These are phyloP conservation scores for Botrytis paeoniae DNA, from an alignment of 2,329 filamentous ascomycete species.

Conservation along the genomic window DNA sequence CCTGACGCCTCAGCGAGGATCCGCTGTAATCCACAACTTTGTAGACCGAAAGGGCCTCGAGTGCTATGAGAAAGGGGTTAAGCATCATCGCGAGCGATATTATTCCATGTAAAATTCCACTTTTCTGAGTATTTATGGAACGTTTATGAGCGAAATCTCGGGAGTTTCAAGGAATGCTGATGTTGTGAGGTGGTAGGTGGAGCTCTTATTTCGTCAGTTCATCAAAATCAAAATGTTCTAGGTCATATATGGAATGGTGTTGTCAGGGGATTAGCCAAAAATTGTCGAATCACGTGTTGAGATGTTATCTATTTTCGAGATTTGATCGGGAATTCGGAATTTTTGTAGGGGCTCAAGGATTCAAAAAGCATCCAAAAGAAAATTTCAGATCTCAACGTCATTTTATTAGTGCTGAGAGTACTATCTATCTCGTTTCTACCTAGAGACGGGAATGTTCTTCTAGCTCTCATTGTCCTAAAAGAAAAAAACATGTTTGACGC, in stretches of 20 bases:
- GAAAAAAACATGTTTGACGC: background rate
- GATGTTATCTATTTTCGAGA: background rate
- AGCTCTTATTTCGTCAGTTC: background rate
- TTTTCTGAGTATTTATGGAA: conserved; percentile 14
- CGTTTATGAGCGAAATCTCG: background rate
- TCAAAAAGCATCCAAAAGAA: background rate
- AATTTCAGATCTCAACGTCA: background rate
- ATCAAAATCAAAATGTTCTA: background rate
- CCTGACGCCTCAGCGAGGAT: background rate
- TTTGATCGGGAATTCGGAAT: background rate
- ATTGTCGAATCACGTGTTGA: conserved; percentile 5
- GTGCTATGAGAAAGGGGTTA: conserved; percentile 4
- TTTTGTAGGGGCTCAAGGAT: background rate
- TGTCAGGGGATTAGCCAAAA: background rate
- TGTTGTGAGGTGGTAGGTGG: background rate
- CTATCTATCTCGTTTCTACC: background rate
- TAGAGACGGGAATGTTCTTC: background rate
- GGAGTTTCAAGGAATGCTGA: background rate
- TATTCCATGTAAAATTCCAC: conserved; percentile 10
- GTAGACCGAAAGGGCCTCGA: background rate
- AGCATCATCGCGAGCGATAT: conserved; percentile 7
- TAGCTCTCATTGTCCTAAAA: background rate
- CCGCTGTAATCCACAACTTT: conserved; percentile 5
- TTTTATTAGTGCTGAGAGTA: background rate
- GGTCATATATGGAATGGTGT: background rate